Evolutionary conservation across 1,284 basidiomycete species (phyloP).

Genomic region (Polyporus tsugae): DNA sequence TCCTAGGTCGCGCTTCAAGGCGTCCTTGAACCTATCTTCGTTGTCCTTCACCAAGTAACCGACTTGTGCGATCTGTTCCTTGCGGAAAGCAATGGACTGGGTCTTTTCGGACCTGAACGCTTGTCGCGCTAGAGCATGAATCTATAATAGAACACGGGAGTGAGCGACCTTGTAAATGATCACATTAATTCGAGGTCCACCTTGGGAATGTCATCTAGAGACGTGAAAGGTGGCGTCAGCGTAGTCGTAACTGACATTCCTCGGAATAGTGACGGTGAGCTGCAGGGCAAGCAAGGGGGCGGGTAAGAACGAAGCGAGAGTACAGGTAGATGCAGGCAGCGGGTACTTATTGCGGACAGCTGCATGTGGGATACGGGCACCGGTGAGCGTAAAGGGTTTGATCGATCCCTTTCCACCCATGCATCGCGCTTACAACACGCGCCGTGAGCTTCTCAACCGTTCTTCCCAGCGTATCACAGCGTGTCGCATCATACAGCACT

Average conservation of each 20-base stretch:
- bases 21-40: conserved; percentile 58
- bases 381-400: too few species aligned
- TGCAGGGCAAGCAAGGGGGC: background rate
- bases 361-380: too few species aligned
- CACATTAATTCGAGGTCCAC: background rate
- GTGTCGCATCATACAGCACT: too few species aligned
- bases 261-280: background rate
- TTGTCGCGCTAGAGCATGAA: conserved; percentile 57
- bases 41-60: conserved; percentile 78
- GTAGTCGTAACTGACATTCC: background rate
- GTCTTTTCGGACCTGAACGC: conserved; percentile 70
- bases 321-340: too few species aligned
- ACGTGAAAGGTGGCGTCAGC: background rate
- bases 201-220: background rate
- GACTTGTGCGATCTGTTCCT: conserved; percentile 71
- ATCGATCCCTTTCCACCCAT: too few species aligned
- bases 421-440: too few species aligned
- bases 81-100: conserved; percentile 65
- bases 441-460: too few species aligned
- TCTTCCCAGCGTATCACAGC: too few species aligned
- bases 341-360: too few species aligned
- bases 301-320: too few species aligned
- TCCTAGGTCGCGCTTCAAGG: conserved; percentile 64
- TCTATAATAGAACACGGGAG: conserved; percentile 45
- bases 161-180: too few species aligned